A percentile compares a stretch with the other conserved stretches of the same genome.
Evolutionary conservation across 2,329 filamentous ascomycete genomes (phyloP).

Genomic region (Aspergillus fischeri): DNA sequence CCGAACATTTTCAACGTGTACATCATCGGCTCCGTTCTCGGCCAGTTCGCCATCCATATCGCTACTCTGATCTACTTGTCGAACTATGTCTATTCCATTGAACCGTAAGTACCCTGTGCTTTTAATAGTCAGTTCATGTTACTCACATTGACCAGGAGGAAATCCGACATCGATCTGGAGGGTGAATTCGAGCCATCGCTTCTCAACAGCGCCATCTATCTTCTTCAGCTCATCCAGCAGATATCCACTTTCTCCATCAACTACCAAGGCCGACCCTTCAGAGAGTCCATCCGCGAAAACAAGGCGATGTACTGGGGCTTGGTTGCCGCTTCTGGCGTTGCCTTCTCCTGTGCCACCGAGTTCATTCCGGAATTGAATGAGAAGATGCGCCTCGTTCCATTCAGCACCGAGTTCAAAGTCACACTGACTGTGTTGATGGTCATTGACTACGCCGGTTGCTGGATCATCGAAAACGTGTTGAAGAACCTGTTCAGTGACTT

Average conservation of each 20-base stretch:
- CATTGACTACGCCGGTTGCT: conserved; percentile 82
- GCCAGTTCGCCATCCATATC: conserved; percentile 95
- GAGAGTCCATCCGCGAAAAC: conserved; percentile 92
- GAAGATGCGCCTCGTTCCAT: conserved; percentile 87
- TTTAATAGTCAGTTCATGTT: conserved; percentile 22
- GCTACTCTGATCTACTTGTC: conserved; percentile 91
- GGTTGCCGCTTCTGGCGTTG: conserved; percentile 79
- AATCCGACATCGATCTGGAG: conserved; percentile 75
- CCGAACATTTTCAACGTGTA: conserved; percentile 99
- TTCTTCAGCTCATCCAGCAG: conserved; percentile 96
- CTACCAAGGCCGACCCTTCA: conserved; percentile 97
- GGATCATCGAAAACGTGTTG: conserved; percentile 76
- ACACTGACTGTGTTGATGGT: conserved; percentile 83
- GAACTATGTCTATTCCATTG: conserved; percentile 76
- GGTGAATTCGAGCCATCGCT: conserved; percentile 91
- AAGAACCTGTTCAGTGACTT: conserved; percentile 88
- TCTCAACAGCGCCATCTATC: conserved; percentile 94
- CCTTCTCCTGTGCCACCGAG: conserved; percentile 91
- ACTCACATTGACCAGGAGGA: conserved; percentile 42
- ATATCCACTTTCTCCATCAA: conserved; percentile 99
- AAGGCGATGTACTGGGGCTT: conserved; percentile 98
- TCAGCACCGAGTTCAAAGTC: conserved; percentile 80
- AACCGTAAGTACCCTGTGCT: conserved; percentile 62
- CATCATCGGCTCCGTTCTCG: conserved; percentile 95
- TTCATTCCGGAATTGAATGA: conserved; percentile 94